phyloP scores from a whole-genome alignment of 257 asterid species.

The Lavandula angustifolia region DNA sequence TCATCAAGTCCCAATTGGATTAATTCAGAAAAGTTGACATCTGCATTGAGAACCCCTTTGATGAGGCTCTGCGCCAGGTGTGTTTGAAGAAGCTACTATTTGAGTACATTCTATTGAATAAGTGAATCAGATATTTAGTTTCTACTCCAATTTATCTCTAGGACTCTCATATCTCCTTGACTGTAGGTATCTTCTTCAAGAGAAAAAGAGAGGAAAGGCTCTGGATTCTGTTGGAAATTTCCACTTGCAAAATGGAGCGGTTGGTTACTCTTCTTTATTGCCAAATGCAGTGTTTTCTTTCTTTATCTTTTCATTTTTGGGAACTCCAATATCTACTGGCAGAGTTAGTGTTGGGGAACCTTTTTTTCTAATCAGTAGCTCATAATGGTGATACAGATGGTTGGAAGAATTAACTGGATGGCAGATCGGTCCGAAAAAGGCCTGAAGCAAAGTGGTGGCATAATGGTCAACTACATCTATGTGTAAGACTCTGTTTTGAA shows the following conservation, averaged over 20 bases:
- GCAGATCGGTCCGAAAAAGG: constrained; percentile 92
- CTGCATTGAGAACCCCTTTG: constrained; percentile 56
- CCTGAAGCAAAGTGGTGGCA: constrained; percentile 81
- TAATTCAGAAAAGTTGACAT: constrained; percentile 49
- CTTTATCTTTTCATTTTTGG: background rate
- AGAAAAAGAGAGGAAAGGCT: constrained; percentile 93
- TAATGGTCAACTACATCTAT: constrained; percentile 89
- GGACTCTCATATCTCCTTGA: constrained; percentile 9
- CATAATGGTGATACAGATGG: constrained; percentile 46
- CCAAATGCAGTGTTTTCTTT: background rate
- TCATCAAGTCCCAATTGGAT: constrained; percentile 66
- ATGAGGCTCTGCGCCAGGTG: constrained; percentile 94
- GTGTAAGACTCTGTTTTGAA: constrained; percentile 48
- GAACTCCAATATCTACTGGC: background rate
- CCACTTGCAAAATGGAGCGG: constrained; percentile 99
- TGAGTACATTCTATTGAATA: background rate
- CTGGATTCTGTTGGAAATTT: constrained; percentile 93
- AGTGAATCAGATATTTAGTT: background rate
- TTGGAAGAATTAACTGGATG: constrained; percentile 94
- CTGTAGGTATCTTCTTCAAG: constrained; percentile 79
- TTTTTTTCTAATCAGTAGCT: constrained; percentile 19
- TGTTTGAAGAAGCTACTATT: constrained; percentile 17
- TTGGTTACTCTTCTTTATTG: constrained; percentile 40
- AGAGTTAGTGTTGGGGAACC: constrained; percentile 6
- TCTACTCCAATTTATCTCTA: background rate